Evolutionary conservation across 768 basidiomycete species (phyloP), one percentile per base, ranked within the genome.

Genomic region (Phaeotremella skinneri): DNA sequence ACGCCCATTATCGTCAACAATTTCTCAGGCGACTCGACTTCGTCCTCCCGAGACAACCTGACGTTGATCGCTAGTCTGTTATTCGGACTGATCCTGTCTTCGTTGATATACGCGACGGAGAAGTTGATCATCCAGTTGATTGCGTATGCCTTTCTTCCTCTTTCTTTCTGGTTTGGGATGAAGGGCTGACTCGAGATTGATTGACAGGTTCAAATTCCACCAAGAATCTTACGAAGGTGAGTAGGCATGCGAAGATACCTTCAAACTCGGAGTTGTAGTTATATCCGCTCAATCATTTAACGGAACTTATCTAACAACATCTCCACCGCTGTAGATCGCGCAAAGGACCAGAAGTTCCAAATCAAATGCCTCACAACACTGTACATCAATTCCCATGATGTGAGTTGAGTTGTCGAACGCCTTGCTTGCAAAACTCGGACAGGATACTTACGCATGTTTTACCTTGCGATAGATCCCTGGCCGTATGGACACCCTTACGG

Each of bases 111-210:
- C 4, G 81, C 88, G 11, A 85, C 83, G 55, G 90, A 92, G 76
- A 96, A 96, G 71, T 83, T 92, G 59, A 76, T 87, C 14, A 88
- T 96, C 49, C 91, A 93, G 74, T 85, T 85, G 81, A 91, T 94
- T 47, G 77, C 77, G 31, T 76, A 7, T 61, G 43, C 14, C 11
- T 30, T 17, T 53, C 23, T 25, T 30, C n/a, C 23, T 4, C 17
- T 55, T 47, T 26, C 52, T 4, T 9, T 39, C n/a, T n/a, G n/a
- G 37, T 39, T n/a, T 39, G 37, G n/a, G 34, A 52, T 21, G 50
- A 52, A 26, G 39, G 20, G 27, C 7, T 9, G 1, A 4, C 42
- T 50, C 54, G 41, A 54, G 26, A 4, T 4, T 32, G 39, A 11
- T 34, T 4, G 1, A 37, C 50, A 69, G 68, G 2, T 58, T 74